These are phyloP conservation scores for Macaranga tanarius DNA, from an alignment of 441 rosid genomes.

Conservation along the genomic window DNA sequence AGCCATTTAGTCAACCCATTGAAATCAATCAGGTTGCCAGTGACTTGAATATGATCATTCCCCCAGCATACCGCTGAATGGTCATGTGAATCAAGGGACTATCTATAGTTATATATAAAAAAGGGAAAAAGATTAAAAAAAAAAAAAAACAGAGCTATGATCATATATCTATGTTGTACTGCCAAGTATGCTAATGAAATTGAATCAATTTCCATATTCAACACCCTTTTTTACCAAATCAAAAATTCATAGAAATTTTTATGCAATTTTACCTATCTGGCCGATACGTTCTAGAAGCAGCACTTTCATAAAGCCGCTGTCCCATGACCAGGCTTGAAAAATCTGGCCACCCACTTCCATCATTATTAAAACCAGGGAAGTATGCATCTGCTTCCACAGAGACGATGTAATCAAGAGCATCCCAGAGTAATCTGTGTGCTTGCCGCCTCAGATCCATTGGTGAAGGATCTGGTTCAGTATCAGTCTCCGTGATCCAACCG, in stretches of 20 bases:
- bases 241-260: constrained; percentile 17
- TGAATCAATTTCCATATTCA: constrained; percentile 1
- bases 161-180: background rate
- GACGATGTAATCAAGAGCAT: constrained; percentile 89
- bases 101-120: background rate
- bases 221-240: constrained; percentile 2
- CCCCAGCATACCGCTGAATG: background rate
- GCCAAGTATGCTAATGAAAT: background rate
- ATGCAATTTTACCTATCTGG: constrained; percentile 67
- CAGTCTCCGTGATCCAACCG: constrained; percentile 86
- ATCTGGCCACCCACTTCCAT: constrained; percentile 91
- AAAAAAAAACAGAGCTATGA: background rate
- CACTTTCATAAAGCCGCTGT: constrained; percentile 85
- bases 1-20: background rate
- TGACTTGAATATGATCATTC: background rate
- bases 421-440: constrained; percentile 94
- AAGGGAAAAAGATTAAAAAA: too few species aligned
- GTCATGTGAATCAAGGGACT: background rate
- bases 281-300: constrained; percentile 72
- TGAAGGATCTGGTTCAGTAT: constrained; percentile 78
- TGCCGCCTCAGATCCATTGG: constrained; percentile 69
- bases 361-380: constrained; percentile 87
- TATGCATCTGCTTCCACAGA: constrained; percentile 93
- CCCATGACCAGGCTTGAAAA: constrained; percentile 98
- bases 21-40: background rate